Evolutionary conservation across 306 rosid species (phyloP), one percentile per base, ranked within the genome.

Genomic region (Oemleria cerasiformis): DNA sequence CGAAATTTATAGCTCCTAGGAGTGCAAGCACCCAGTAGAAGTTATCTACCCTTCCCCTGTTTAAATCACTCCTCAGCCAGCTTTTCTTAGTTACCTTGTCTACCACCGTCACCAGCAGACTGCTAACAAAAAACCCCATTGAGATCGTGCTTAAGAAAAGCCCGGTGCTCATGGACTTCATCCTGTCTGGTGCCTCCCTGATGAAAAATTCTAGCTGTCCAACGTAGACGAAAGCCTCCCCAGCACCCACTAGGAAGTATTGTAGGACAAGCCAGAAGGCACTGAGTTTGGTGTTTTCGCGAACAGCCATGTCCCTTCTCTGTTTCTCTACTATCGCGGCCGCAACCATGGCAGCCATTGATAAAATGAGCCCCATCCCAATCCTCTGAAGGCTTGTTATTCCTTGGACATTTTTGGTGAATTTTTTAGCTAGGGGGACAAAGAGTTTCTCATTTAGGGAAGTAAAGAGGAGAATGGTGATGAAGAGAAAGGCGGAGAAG

Each of bases 101-200:
- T 58, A 89, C 92, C 0, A 91, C 65, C 4, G 89, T 74, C 43
- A 91, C 97, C 83, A 87, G 65, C 63, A 94, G 78, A 67, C 96
- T 94, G 83, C 97, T 94, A 0, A 91, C 85, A 75, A 82, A 94
- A 80, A 80, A 94, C 10, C 97, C 99, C 99, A 89, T 94, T 39
- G 99, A 91, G 49, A 94, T 84, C 30, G 92, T 88, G 70, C 90
- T 79, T 12, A 91, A 85, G 79, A 91, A 89, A 54, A 94, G 81
- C 59, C 99, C 97, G 16, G 99, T 94, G 79, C 97, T 94, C 96
- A 91, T 86, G 14, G 97, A 94, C 81, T 94, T 94, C 99, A 94
- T 94, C 76, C 92, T 86, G 65, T 89, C 97, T 1, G 97, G 99
- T 48, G 97, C 96, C 63, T 94, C 97, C 76, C 99, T 86, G 73